Percentiles rank a stretch among this genome's conserved stretches.
phyloP scores from a whole-genome alignment of 345 rosid genomes.

The Gossypium turneri region DNA sequence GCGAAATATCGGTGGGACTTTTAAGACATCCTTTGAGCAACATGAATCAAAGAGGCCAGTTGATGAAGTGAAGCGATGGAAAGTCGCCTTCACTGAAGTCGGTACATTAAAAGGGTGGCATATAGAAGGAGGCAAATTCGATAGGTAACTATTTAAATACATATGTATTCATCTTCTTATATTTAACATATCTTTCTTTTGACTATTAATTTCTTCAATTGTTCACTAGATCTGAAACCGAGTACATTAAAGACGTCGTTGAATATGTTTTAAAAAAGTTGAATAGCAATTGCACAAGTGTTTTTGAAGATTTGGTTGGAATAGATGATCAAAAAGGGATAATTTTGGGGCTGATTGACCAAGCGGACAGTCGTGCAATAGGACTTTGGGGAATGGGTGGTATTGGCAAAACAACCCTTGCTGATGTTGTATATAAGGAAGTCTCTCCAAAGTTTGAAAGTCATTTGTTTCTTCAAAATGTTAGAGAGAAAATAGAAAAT shows the following conservation, averaged over 20 bases:
- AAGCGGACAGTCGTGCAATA: no score
- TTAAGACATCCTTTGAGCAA: no score
- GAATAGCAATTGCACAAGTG: neutral
- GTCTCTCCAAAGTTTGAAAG: no score
- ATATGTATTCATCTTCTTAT: neutral
- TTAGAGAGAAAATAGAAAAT: no score
- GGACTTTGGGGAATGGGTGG: no score
- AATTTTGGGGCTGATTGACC: neutral
- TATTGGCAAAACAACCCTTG: no score
- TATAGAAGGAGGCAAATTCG: neutral
- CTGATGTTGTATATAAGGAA: no score
- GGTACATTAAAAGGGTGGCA: neutral
- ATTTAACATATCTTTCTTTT: no score
- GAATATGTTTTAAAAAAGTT: neutral
- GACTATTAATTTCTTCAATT: no score
- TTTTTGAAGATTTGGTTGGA: neutral
- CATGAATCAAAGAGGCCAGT: no score
- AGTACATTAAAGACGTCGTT: neutral
- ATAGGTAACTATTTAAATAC: neutral
- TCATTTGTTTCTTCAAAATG: no score
- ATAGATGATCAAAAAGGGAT: neutral
- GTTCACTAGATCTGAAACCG: neutral
- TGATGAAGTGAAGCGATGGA: neutral
- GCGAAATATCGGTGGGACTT: no score
- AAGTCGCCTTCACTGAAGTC: neutral